Conservation (phyloP, 345 rosid genomes). For the Rhodamnia rubescens region DNA sequence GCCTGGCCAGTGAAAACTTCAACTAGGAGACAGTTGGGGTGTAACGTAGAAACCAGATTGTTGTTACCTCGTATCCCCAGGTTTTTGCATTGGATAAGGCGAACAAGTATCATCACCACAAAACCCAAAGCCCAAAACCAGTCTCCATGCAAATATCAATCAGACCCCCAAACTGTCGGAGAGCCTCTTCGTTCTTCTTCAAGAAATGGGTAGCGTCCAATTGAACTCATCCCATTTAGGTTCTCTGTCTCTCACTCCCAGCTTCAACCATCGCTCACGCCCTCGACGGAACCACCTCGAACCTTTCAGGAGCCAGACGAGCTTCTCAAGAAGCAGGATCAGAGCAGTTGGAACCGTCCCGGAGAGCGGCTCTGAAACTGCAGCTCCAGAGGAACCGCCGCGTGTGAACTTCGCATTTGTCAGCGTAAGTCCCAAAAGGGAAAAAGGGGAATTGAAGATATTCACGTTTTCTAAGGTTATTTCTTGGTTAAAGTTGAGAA, state of each 20-base stretch:
- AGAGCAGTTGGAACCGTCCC: slow-evolving; percentile 46
- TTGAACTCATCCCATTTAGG: slow-evolving; percentile 34
- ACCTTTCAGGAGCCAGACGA: slow-evolving; percentile 4
- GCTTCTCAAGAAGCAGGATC: slow-evolving; percentile 11
- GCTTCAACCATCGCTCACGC: slow-evolving; percentile 7
- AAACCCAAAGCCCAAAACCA: not conserved
- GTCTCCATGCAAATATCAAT: not conserved
- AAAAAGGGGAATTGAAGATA: not conserved
- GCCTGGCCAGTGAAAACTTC: not conserved
- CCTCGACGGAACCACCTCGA: slow-evolving; percentile 6
- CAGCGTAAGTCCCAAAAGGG: slow-evolving; percentile 35
- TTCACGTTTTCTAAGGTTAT: not conserved
- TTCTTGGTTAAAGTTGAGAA: not conserved
- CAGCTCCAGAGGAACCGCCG: slow-evolving; percentile 40
- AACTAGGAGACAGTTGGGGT: not conserved
- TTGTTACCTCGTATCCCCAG: not conserved
- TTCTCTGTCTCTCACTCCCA: slow-evolving; percentile 16
- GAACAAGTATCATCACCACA: not conserved
- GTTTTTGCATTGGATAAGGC: slow-evolving; percentile 1
- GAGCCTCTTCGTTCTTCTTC: not conserved
- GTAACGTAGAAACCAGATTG: not conserved
- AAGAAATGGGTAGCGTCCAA: slow-evolving; percentile 54
- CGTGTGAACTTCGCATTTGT: slow-evolving; percentile 65
- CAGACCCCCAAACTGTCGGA: not conserved
- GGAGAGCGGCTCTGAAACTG: slow-evolving; percentile 15